phyloP scores from a whole-genome alignment of 108 stramenopile genomes.

The Skeletonema tropicum region DNA sequence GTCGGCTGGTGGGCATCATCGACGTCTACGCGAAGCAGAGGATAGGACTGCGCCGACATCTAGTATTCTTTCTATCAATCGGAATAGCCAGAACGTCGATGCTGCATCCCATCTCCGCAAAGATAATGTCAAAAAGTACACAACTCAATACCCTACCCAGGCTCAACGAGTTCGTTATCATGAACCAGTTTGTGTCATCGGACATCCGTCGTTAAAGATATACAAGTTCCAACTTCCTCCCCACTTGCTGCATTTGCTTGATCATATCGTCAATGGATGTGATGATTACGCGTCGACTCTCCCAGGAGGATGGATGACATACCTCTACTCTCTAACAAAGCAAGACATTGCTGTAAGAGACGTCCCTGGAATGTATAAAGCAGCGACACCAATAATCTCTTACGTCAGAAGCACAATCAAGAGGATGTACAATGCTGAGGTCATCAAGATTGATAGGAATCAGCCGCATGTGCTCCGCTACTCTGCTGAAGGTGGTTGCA shows the following conservation, averaged over 20 bases:
- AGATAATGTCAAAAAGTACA: background rate
- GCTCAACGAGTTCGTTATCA: constrained; percentile 9
- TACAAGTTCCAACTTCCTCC: constrained; percentile 63
- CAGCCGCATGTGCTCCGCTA: constrained; percentile 87
- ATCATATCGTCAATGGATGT: too few relatives aligned
- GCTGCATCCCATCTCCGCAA: background rate
- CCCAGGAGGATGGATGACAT: too few relatives aligned
- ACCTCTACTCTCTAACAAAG: too few relatives aligned
- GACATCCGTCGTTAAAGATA: constrained; percentile 60
- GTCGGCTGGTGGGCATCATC: background rate
- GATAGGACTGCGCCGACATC: background rate
- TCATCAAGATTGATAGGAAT: constrained; percentile 64
- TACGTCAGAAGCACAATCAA: constrained; percentile 35
- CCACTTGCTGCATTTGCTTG: constrained; percentile 47
- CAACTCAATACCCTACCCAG: constrained; percentile 28
- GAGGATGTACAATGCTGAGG: constrained; percentile 44
- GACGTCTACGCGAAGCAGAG: background rate
- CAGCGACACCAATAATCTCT: too few relatives aligned
- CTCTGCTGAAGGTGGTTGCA: constrained; percentile 48
- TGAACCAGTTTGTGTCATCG: constrained; percentile 38
- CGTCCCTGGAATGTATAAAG: too few relatives aligned
- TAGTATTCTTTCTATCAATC: background rate
- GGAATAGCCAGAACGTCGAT: background rate
- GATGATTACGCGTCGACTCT: too few relatives aligned
- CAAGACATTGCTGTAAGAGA: too few relatives aligned